Evolutionary conservation across 306 rosid genomes (phyloP).

Genomic region (Rubus idaeus): DNA sequence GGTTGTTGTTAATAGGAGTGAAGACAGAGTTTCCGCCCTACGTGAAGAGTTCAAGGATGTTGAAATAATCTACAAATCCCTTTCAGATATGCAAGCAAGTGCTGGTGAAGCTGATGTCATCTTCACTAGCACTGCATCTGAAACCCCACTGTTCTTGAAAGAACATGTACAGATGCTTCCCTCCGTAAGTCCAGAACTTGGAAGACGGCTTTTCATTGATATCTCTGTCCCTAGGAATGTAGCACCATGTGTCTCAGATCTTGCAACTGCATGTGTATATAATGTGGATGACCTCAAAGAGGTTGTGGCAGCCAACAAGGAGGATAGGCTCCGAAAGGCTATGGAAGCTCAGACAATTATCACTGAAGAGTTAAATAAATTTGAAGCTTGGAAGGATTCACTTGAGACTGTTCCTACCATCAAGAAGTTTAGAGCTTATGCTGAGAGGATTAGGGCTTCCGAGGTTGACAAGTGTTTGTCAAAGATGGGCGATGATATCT

Average conservation of each 20-base stretch:
- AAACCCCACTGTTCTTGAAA: conserved; percentile 56
- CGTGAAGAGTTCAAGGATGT: conserved; percentile 51
- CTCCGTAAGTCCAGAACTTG: conserved; percentile 26
- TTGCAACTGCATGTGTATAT: conserved; percentile 53
- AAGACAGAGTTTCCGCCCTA: conserved; percentile 62
- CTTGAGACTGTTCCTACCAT: conserved; percentile 89
- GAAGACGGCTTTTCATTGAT: conserved; percentile 63
- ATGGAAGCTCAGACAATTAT: conserved; percentile 63
- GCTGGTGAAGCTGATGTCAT: conserved; percentile 72
- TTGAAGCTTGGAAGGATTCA: conserved; percentile 84
- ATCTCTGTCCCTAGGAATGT: conserved; percentile 92
- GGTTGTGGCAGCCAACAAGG: conserved; percentile 90
- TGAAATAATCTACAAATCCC: conserved; percentile 67
- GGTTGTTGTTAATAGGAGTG: conserved; percentile 76
- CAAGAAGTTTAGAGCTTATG: conserved; percentile 78
- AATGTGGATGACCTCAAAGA: conserved; percentile 92
- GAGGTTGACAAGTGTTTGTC: conserved; percentile 85
- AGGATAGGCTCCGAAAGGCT: conserved; percentile 70
- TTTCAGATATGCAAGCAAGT: conserved; percentile 54
- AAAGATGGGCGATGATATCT: conserved; percentile 60
- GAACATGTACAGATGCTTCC: conserved; percentile 70
- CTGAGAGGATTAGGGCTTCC: conserved; percentile 70
- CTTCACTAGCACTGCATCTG: conserved; percentile 84
- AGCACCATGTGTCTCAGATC: conserved; percentile 58
- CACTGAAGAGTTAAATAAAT: conserved; percentile 60